Base-by-base conservation (phyloP, 2,329 filamentous ascomycete species). In the Cadophora sp. region DNA sequence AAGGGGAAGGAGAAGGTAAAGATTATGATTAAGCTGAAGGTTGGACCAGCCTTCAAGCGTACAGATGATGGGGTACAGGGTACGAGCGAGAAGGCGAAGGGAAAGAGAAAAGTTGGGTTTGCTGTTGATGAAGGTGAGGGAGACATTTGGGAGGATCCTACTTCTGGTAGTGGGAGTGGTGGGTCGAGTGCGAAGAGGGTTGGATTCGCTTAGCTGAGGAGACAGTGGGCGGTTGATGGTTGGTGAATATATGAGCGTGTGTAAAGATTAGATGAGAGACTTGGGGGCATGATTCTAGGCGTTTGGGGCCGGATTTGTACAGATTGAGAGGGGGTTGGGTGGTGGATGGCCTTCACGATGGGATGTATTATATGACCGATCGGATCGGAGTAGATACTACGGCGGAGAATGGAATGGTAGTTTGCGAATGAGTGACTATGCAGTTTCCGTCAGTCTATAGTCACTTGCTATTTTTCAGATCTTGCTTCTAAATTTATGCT, bases 1-100 rank as follows among this genome's bases (percentile, higher is more conserved):
- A 66, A 68, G 56, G 51, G 50, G 16, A 60, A 62, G 59, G 41
- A 20, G 18, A 66, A 60, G 61, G n/a, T n/a, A n/a, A n/a, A n/a
- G n/a, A n/a, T n/a, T n/a, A n/a, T n/a, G n/a, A 18, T 27, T 24
- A 53, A 43, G 30, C 24, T 50, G 6, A 55, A 20, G 30, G 30
- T 55, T 16, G 30, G 30, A 5, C 4, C 30, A 36, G 30, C 16
- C 39, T 18, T 55, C n/a, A 55, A 55, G n/a, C 16, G 11, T n/a
- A 11, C 27, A 20, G 51, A 8, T 55, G 51, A 55, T 1, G 13
- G 41, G 13, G 41, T 16, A 14, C 18, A 20, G 7, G n/a, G 30
- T 6, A 20, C 39, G 51, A 55, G 51, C n/a, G 53, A 39, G 53
- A 56, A 56, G 36, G 39, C 27, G 13, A 43, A 62, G 60, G 47